Conservation (phyloP, 192 early-diverging fungal species). For the Coemansia erecta region DNA sequence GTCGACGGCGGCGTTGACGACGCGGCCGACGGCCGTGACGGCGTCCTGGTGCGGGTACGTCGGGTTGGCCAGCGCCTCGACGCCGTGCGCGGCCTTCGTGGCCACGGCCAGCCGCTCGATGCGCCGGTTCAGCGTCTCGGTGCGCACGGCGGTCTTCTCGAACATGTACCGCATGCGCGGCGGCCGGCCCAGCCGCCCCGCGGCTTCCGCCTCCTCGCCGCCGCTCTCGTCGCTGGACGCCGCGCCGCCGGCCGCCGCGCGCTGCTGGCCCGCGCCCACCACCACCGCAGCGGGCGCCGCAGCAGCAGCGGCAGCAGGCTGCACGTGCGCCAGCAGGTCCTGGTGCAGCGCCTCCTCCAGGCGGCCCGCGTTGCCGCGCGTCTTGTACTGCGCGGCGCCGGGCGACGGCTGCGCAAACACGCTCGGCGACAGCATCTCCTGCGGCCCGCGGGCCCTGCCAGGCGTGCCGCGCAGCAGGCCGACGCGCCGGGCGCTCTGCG, state of each 20-base stretch:
- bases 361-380: slow-evolving; percentile 38
- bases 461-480: slow-evolving; percentile 28
- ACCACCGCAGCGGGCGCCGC: slow-evolving; percentile 9
- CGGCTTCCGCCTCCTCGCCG: slow-evolving; percentile 1
- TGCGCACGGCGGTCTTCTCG: slow-evolving; percentile 38
- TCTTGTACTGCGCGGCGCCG: slow-evolving; percentile 38
- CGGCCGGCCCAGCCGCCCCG: neutral
- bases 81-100: slow-evolving; percentile 39
- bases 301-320: slow-evolving; percentile 12
- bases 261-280: too few relatives aligned
- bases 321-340: slow-evolving; percentile 22
- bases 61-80: slow-evolving; percentile 54
- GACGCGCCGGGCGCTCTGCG: slow-evolving; percentile 35
- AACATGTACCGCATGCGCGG: slow-evolving; percentile 54
- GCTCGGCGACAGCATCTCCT: slow-evolving; percentile 38
- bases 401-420: slow-evolving; percentile 52
- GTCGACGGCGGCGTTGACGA: slow-evolving; percentile 72
- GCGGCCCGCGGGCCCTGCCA: slow-evolving; percentile 9
- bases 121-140: slow-evolving; percentile 39
- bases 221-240: slow-evolving; percentile 29
- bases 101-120: slow-evolving; percentile 51
- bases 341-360: slow-evolving; percentile 33
- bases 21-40: slow-evolving; percentile 72
- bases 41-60: slow-evolving; percentile 56
- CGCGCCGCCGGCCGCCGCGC: neutral